These are phyloP conservation scores for Digitaria exilis DNA, from an alignment of 202 grass and related monocot genomes.

Conservation along the genomic window DNA sequence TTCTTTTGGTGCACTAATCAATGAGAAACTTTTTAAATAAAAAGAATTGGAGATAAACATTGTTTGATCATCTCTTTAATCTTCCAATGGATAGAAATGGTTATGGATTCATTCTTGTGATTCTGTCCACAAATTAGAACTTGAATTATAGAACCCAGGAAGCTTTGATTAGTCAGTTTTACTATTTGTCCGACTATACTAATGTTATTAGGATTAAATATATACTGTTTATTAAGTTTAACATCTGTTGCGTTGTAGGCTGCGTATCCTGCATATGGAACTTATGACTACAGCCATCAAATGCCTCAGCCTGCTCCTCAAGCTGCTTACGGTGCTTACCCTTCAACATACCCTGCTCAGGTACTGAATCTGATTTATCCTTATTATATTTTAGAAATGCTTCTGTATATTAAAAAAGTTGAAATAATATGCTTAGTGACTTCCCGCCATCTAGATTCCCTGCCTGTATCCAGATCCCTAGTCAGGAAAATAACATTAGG, in stretches of 20 bases:
- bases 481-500: neutral
- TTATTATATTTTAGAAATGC: slow-evolving; percentile 19
- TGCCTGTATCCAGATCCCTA: neutral
- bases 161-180: neutral
- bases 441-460: neutral
- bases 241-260: slow-evolving; percentile 49
- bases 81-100: neutral
- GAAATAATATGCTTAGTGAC: neutral
- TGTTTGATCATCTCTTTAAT: slow-evolving; percentile 1
- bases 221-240: slow-evolving; percentile 1
- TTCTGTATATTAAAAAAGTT: neutral
- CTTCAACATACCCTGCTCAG: slow-evolving; percentile 72
- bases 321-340: slow-evolving; percentile 86
- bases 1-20: neutral
- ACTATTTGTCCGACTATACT: slow-evolving; percentile 7
- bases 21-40: neutral
- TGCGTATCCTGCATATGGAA: slow-evolving; percentile 81
- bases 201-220: slow-evolving; percentile 28
- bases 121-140: neutral
- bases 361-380: slow-evolving; percentile 37
- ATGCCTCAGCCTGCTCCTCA: slow-evolving; percentile 75
- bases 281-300: slow-evolving; percentile 79
- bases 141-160: neutral
- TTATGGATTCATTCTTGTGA: neutral
- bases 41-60: neutral